These are phyloP conservation scores for Striga hermonthica DNA, from an alignment of 305 asterid genomes.

Conservation along the genomic window DNA sequence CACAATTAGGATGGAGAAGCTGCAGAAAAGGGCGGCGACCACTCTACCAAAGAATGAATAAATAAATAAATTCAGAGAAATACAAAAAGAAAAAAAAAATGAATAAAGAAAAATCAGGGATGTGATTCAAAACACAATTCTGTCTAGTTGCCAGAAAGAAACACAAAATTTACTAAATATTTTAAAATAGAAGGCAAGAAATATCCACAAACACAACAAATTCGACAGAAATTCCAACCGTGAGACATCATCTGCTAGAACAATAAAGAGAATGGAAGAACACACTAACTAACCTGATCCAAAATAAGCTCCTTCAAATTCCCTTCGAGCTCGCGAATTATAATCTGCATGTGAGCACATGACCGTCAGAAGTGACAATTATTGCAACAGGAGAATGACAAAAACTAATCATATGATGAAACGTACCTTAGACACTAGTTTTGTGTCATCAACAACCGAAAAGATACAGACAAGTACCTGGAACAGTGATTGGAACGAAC, in stretches of 20 bases:
- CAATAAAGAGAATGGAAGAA: background rate
- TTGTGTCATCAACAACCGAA: constrained; percentile 92
- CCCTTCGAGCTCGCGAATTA: constrained; percentile 66
- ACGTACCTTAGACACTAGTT: constrained; percentile 80
- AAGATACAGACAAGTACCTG: constrained; percentile 82
- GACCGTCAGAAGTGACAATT: constrained; percentile 23
- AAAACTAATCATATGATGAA: constrained; percentile 26
- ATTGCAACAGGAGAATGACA: constrained; percentile 12
- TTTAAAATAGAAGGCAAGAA: background rate
- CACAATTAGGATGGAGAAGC: constrained; percentile 78
- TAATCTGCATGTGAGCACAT: constrained; percentile 41
- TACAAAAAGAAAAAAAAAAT: background rate
- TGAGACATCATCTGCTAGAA: background rate
- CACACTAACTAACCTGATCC: constrained; percentile 60
- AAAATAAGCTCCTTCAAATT: constrained; percentile 62
- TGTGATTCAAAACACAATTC: too few relatives aligned
- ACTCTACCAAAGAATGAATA: constrained; percentile 41
- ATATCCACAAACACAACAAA: constrained; percentile 5
- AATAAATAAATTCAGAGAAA: background rate
- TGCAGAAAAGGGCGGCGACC: constrained; percentile 80
- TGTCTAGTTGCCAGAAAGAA: too few relatives aligned
- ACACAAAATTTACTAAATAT: too few relatives aligned
- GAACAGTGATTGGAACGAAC: constrained; percentile 28
- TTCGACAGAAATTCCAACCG: background rate
- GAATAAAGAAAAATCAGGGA: background rate